phyloP scores from a whole-genome alignment of 257 asterid species.

The Salvia splendens region DNA sequence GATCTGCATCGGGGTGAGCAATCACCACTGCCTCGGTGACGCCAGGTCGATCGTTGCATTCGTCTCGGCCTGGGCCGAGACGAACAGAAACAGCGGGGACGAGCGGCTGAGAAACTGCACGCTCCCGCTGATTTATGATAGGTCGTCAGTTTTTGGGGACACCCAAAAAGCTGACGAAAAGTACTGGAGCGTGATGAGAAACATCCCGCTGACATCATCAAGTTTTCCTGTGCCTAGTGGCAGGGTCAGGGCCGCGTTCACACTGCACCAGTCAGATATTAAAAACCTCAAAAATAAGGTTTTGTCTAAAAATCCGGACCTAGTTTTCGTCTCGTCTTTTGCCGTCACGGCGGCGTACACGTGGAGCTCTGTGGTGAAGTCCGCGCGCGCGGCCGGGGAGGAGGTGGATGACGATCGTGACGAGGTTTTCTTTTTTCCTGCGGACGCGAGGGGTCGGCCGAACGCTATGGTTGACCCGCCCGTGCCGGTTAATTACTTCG shows the following conservation, averaged over 20 bases:
- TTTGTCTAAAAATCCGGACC: slow-evolving; percentile 30
- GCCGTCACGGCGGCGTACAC: slow-evolving; percentile 40
- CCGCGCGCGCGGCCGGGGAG: slow-evolving; percentile 3
- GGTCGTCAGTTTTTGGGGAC: not conserved
- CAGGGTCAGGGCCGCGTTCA: slow-evolving; percentile 48
- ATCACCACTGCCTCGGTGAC: slow-evolving; percentile 16
- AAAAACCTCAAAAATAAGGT: slow-evolving; percentile 40
- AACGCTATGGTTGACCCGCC: slow-evolving; percentile 28
- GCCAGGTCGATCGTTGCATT: slow-evolving; percentile 30
- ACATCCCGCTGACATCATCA: slow-evolving; percentile 22
- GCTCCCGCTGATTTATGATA: slow-evolving; percentile 32
- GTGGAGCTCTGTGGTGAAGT: slow-evolving; percentile 46
- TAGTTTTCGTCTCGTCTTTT: slow-evolving; percentile 41
- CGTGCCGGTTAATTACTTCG: slow-evolving; percentile 38
- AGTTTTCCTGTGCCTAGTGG: slow-evolving; percentile 37
- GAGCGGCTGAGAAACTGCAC: slow-evolving; percentile 8
- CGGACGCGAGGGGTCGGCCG: slow-evolving; percentile 33
- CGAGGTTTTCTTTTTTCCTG: slow-evolving; percentile 31
- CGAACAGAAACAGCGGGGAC: slow-evolving; percentile 24
- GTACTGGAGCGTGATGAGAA: slow-evolving; percentile 27
- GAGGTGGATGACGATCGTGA: not conserved
- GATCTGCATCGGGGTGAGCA: slow-evolving; percentile 1
- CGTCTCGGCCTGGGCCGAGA: slow-evolving; percentile 48
- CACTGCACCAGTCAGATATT: slow-evolving; percentile 36
- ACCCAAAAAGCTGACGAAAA: not conserved